Evolutionary conservation across 2,329 filamentous ascomycete species (phyloP), one percentile per base, ranked within the genome.

Genomic region (Elsinoe necatrix): DNA sequence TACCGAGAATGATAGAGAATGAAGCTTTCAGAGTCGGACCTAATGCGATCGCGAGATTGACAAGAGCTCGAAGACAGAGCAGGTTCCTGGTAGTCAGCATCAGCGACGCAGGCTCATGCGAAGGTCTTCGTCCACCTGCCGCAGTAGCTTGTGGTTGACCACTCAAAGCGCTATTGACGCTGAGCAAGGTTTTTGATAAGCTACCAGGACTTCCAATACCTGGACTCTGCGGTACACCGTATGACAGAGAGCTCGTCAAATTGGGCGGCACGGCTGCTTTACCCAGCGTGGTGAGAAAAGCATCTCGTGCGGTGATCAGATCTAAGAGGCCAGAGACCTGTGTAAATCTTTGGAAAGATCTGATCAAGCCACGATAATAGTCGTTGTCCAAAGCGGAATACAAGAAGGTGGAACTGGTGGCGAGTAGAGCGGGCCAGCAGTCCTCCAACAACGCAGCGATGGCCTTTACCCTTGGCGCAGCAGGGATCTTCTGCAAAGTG

Each of bases 1-100:
- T 95, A 65, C 95, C 91, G 1, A 98, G 79, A 14, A 98, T 78
- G 58, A 98, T 97, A 1, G 84, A 84, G 88, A 95, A 98, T 0
- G 92, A 87, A 12, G 80, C 77, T 34, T 87, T 84, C 0, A 98
- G 77, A 0, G 89, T 95, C 2, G 93, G 90, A 0, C 93, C 93
- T 1, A 98, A 74, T 1, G 93, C 93, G 65, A 97, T 98, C 1
- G 93, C 93, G 2, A 98, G 74, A 63, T 98, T 98, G n/a, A 98
- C 74, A 14, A 98, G 77, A 27, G 93, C 93, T 65, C 95, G 79
- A 42, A 98, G 75, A 64, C 93, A 98, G 1, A 97, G 76, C 3
- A 98, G 75, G 66, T 98, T 97, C 6, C 93, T 81, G 2, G 90
- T 92, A 62, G 89, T 95, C 7, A 97, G 76, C 2, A 82, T 80